These are phyloP conservation scores for Cyanodermella asteris DNA, from an alignment of 2,329 filamentous ascomycete species.

Conservation along the genomic window DNA sequence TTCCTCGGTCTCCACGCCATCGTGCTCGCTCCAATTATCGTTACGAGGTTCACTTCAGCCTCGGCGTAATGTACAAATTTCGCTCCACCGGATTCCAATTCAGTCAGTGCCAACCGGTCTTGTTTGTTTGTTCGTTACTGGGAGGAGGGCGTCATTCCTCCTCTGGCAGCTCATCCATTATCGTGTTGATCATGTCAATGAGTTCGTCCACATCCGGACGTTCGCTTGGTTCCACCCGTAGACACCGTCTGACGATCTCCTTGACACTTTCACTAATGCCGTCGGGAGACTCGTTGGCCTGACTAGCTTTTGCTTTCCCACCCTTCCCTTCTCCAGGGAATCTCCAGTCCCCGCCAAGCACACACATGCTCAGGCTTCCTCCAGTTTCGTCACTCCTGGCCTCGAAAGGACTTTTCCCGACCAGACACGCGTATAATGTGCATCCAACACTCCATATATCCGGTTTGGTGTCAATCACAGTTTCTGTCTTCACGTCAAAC, in stretches of 20 bases:
- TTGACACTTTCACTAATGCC: conserved; percentile 62
- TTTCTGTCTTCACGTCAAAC: conserved; percentile 90
- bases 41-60: too few relatives aligned
- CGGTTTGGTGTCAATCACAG: conserved; percentile 81
- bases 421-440: conserved; percentile 90
- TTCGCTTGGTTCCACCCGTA: conserved; percentile 70
- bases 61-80: too few relatives aligned
- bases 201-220: conserved; percentile 71
- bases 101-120: too few relatives aligned
- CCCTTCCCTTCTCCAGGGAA: conserved; percentile 69
- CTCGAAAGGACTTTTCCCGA: conserved; percentile 94
- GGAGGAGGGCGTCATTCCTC: too few relatives aligned
- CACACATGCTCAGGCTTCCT: conserved; percentile 76
- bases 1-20: too few relatives aligned
- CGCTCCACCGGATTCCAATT: too few relatives aligned
- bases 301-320: conserved; percentile 27
- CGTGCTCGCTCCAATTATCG: too few relatives aligned
- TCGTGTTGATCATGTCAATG: conserved; percentile 54
- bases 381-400: conserved; percentile 90
- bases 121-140: not conserved
- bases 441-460: conserved; percentile 97
- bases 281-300: conserved; percentile 7
- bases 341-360: conserved; percentile 83
- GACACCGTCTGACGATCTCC: conserved; percentile 67
- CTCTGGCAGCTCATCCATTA: conserved; percentile 45